Base-by-base conservation (phyloP, 2,329 filamentous ascomycete genomes). In the Fusarium xyrophilum region DNA sequence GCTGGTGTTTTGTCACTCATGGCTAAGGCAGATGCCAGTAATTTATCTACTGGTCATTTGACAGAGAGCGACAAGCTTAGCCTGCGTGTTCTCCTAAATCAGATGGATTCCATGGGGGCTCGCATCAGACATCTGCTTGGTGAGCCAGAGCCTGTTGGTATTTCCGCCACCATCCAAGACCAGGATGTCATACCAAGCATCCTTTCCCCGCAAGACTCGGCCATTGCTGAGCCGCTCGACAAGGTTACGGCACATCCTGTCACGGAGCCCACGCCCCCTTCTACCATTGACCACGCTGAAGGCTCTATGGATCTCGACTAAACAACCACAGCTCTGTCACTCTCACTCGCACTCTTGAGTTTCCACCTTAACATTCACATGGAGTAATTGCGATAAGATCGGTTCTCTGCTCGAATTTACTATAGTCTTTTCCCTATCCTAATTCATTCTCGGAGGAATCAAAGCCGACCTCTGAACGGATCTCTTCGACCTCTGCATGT, bases 11-110 rank as follows among this genome's bases (percentile, higher is more conserved):
- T 87, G 27, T 75, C 82, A 12, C 69, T 86, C 55, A 85, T 87
- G 74, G 81, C 84, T n/a, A 81, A 79, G 42, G 80, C 79, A 51
- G 82, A 82, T 69, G 77, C 82, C 2, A 73, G 79, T 40, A 82
- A 81, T 55, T 76, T 87, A 32, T 76, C 78, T 17, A 65, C 66
- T 27, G 77, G 79, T 23, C 72, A 77, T n/a, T 75, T 88, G 23
- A 77, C 76, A 19, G 72, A 77, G 5, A 74, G 76, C 27, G 84
- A 87, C 68, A 79, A 78, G 60, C 71, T 77, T 36, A 79, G 82
- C 52, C 80, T 88, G 21, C 79, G 82, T 42, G 81, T 81, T 36
- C 82, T 86, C 74, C 79, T 85, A 13, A 78, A 79, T 21, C 82
- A 84, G 61, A 79, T 83, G 65, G 81, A 86, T 46, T 76, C 79